Evolutionary conservation across 169 alveolate genomes (phyloP).

Genomic region (Plasmodium coatneyi): DNA sequence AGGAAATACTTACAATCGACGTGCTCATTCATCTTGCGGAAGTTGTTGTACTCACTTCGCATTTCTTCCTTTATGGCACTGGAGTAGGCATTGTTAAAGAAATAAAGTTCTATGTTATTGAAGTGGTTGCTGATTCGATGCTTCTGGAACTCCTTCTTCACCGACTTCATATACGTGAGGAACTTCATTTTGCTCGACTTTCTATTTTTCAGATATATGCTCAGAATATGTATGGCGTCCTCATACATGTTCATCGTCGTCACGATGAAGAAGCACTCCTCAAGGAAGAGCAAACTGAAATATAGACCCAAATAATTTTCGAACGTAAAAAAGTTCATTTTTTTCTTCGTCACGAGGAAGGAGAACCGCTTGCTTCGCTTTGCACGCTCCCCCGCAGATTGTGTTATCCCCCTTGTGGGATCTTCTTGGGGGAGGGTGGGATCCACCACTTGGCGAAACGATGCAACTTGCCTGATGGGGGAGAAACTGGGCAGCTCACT

Average conservation of each 20-base stretch:
- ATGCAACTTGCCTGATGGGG: neutral
- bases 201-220: constrained; percentile 46
- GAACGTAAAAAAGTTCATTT: constrained; percentile 55
- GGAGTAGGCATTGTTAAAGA: constrained; percentile 31
- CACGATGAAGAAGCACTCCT: constrained; percentile 62
- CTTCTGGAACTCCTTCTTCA: constrained; percentile 49
- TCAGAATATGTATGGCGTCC: constrained; percentile 51
- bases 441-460: neutral
- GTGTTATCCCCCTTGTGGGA: neutral
- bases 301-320: constrained; percentile 72
- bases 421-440: neutral
- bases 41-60: constrained; percentile 16
- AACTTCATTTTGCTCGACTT: constrained; percentile 21
- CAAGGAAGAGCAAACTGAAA: constrained; percentile 52
- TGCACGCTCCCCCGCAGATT: neutral
- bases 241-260: constrained; percentile 70
- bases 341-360: constrained; percentile 35
- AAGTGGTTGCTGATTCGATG: neutral
- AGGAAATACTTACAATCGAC: constrained; percentile 54
- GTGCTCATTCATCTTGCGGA: constrained; percentile 11
- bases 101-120: neutral
- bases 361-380: constrained; percentile 1
- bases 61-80: constrained; percentile 36
- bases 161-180: constrained; percentile 18
- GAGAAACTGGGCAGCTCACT: neutral